Conservation (phyloP, 768 basidiomycete genomes). For the Mycena epipterygia region DNA sequence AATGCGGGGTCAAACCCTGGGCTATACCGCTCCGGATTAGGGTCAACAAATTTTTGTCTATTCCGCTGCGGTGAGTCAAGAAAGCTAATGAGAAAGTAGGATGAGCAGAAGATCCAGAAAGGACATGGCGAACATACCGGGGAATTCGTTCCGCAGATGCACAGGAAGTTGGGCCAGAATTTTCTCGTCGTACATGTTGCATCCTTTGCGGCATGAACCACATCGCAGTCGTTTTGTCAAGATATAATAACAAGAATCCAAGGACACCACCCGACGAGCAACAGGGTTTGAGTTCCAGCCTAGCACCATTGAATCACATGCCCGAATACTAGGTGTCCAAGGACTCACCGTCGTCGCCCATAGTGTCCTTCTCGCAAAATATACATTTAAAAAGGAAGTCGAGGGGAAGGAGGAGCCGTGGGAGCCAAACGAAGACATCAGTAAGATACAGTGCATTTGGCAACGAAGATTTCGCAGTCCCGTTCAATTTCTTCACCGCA, state of each 20-base stretch:
- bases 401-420: neutral
- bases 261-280: neutral
- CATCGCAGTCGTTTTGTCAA: neutral
- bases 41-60: conserved; percentile 10
- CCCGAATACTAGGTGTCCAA: neutral
- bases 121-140: neutral
- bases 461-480: neutral
- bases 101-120: too few relatives aligned
- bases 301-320: neutral
- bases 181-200: neutral
- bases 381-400: neutral
- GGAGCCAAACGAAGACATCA: neutral
- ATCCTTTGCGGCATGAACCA: neutral
- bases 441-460: neutral
- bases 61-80: conserved; percentile 17
- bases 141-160: conserved; percentile 2
- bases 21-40: neutral
- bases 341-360: neutral
- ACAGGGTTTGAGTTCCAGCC: conserved; percentile 1
- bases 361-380: neutral
- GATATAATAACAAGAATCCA: neutral
- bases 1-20: neutral
- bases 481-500: neutral
- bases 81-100: neutral
- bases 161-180: neutral